phyloP scores from a whole-genome alignment of 306 rosid species.

The Crotalaria pallida region DNA sequence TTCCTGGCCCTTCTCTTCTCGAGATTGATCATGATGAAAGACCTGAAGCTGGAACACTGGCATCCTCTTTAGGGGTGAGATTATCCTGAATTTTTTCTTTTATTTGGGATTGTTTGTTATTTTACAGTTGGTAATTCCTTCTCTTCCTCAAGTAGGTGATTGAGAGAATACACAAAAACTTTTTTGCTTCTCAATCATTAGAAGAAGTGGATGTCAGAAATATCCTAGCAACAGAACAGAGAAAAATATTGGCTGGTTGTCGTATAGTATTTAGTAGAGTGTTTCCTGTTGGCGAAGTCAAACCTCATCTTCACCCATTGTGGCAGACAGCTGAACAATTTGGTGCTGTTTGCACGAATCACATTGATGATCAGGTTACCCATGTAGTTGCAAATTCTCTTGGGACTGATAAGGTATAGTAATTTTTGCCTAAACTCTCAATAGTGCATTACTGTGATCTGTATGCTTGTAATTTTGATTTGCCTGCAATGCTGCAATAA shows the following conservation, averaged over 20 bases:
- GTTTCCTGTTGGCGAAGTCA: conserved; percentile 80
- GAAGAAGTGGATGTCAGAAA: conserved; percentile 94
- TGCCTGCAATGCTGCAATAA: neutral
- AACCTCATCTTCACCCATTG: conserved; percentile 87
- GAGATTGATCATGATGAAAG: conserved; percentile 95
- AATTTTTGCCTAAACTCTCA: conserved; percentile 10
- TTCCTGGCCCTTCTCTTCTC: conserved; percentile 89
- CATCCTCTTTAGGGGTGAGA: conserved; percentile 81
- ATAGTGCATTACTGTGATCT: neutral
- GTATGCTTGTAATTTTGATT: neutral
- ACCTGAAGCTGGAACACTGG: conserved; percentile 87
- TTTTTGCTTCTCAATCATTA: conserved; percentile 64
- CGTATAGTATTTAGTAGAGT: conserved; percentile 93
- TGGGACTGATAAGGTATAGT: conserved; percentile 96
- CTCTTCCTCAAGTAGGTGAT: conserved; percentile 54
- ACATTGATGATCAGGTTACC: conserved; percentile 89
- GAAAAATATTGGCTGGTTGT: conserved; percentile 79
- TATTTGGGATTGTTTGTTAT: neutral
- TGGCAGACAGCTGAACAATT: conserved; percentile 99
- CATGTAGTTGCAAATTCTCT: conserved; percentile 88
- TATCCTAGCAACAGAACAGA: conserved; percentile 82
- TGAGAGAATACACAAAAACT: conserved; percentile 75
- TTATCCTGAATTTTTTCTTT: neutral
- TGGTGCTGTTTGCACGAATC: conserved; percentile 85
- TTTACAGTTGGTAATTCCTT: conserved; percentile 24